Percentiles rank a stretch among this genome's conserved stretches.
These are phyloP conservation scores for Boeremia exigua DNA, from an alignment of 2,329 filamentous ascomycete species.

Conservation along the genomic window DNA sequence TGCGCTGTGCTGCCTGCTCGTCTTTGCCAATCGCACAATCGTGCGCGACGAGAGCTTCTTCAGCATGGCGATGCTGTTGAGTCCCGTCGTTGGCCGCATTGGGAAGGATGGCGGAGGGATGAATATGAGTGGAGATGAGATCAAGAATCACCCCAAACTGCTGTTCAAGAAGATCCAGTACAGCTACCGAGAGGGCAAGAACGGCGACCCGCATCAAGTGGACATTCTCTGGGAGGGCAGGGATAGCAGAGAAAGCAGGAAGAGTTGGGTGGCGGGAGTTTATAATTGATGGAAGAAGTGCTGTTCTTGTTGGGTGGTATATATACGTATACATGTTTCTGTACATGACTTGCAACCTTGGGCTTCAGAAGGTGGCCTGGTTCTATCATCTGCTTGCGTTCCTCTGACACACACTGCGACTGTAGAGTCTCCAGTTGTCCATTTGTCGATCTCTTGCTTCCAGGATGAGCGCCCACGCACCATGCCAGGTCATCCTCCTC, in stretches of 20 bases:
- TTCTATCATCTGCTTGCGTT: background rate
- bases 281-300: slow-evolving; percentile 24
- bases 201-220: slow-evolving; percentile 35
- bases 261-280: slow-evolving; percentile 32
- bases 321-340: slow-evolving; percentile 13
- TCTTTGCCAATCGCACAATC: slow-evolving; percentile 36
- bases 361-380: background rate
- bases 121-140: slow-evolving; percentile 38
- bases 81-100: slow-evolving; percentile 32
- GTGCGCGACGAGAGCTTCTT: slow-evolving; percentile 38
- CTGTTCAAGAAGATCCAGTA: slow-evolving; percentile 36
- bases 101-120: slow-evolving; percentile 27
- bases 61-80: slow-evolving; percentile 36
- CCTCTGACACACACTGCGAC: background rate
- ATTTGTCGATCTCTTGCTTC: no score
- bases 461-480: no score
- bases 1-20: slow-evolving; percentile 28
- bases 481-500: background rate
- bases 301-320: slow-evolving; percentile 5
- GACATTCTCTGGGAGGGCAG: slow-evolving; percentile 34
- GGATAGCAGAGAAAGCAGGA: slow-evolving; percentile 26
- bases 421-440: no score
- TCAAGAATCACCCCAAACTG: slow-evolving; percentile 35
- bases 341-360: slow-evolving; percentile 7
- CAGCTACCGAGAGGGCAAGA: slow-evolving; percentile 33